Percentiles rank a stretch among this genome's conserved stretches.
Evolutionary conservation across 2,329 filamentous ascomycete genomes (phyloP).

Genomic region (Calonectria leucothoes): DNA sequence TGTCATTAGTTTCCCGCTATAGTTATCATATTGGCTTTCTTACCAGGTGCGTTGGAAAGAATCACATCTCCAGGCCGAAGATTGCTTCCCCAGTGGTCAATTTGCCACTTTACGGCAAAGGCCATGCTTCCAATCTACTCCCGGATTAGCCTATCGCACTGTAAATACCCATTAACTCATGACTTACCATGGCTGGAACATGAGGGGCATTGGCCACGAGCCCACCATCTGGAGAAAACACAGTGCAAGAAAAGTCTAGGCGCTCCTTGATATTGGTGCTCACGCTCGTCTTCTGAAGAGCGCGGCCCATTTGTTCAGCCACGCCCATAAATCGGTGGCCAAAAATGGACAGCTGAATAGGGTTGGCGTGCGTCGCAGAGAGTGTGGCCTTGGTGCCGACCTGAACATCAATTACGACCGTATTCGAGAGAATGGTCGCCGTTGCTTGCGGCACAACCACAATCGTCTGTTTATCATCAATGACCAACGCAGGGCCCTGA

Average conservation of each 20-base stretch:
- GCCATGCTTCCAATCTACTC: slow-evolving; percentile 84
- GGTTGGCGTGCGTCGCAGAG: slow-evolving; percentile 67
- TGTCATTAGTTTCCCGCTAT: background rate
- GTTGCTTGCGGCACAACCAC: slow-evolving; percentile 82
- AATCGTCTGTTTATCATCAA: slow-evolving; percentile 89
- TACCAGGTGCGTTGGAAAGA: slow-evolving; percentile 78
- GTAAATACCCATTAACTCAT: too few relatives aligned
- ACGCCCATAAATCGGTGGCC: slow-evolving; percentile 87
- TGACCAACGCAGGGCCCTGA: slow-evolving; percentile 83
- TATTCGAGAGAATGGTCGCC: slow-evolving; percentile 84
- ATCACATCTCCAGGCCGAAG: slow-evolving; percentile 82
- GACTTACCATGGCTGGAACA: slow-evolving; percentile 59
- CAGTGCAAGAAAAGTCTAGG: slow-evolving; percentile 82
- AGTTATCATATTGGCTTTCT: background rate
- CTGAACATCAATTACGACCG: slow-evolving; percentile 87
- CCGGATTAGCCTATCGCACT: background rate
- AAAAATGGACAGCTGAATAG: slow-evolving; percentile 82
- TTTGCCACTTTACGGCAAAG: slow-evolving; percentile 80
- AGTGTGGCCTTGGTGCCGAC: slow-evolving; percentile 50
- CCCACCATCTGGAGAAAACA: slow-evolving; percentile 80
- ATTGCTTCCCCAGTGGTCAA: slow-evolving; percentile 80
- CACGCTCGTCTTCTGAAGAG: slow-evolving; percentile 82
- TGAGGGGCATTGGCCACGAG: slow-evolving; percentile 83
- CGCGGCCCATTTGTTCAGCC: slow-evolving; percentile 84
- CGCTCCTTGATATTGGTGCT: slow-evolving; percentile 85